Base-by-base conservation (phyloP, 768 basidiomycete species). In the Mrakia gelida region DNA sequence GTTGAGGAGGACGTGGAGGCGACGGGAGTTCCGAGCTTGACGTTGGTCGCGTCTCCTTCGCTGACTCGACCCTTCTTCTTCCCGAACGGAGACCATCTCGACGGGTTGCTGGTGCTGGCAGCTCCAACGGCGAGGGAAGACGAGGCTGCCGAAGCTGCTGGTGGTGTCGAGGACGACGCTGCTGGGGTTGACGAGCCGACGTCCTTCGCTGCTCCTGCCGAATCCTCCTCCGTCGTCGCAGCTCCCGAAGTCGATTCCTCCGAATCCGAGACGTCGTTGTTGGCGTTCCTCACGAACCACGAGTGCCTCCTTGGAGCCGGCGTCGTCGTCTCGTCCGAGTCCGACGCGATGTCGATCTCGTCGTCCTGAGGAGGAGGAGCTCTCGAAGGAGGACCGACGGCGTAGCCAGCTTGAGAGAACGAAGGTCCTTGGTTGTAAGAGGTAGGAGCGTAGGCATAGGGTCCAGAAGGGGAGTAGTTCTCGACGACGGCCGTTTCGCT, bases 401-500 rank as follows among this genome's bases (percentile, higher is more conserved):
- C 73, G n/a, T 70, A 62, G 13, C 32, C 75, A n/a, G 67, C 75
- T 11, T 75, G 75, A 10, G 75, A 75, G 65, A 75, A 75, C 26
- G 75, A 75, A 21, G 41, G 75, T 32, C 41, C 23, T n/a, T 70
- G 67, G 18, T 43, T 23, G 34, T 70, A 70, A 21, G 43, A 65
- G 2, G 62, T 45, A 9, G 43, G 41, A 15, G 65, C 75, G 32
- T 38, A 43, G 7, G 41, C 15, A 21, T 54, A 65, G 30, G 63
- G 49, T 18, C 26, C 63, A n/a, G 16, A 8, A 15, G 74, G 54
- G 9, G 68, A 15, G 34, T 56, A 59, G 43, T 68, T 78, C 43
- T 78, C 77, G 49, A 78, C 67, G n/a, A 73, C 63, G n/a, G 77
- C 77, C 8, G 72, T 78, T 41, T 78, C 43, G 41, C 38, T 49